Evolutionary conservation across 805 yeast species (phyloP), one percentile per base, ranked within the genome.

Genomic region (Nematodospora valgi): DNA sequence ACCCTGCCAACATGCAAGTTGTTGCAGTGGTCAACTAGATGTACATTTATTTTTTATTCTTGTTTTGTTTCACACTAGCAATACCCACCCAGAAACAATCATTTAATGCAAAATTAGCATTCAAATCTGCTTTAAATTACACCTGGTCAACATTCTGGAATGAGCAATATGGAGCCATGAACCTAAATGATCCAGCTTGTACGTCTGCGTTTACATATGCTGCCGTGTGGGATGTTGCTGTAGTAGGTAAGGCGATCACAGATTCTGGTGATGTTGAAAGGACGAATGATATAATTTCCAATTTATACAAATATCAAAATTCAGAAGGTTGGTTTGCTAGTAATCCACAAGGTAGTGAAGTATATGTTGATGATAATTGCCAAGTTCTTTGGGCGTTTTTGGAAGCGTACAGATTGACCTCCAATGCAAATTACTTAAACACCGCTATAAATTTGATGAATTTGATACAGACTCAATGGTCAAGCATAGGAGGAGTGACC

Each of bases 301-400:
- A 47, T 15, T 32, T 58, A 14, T 16, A 27, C 6, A 26, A 45
- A 13, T 53, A 54, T 37, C 40, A 47, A 28, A 54, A 50, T 38
- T 9, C 38, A 6, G 34, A 38, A 0, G 56, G 50, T 6, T 58
- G 50, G 30, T 58, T 40, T 13, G 49, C 60, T 2, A 34, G 53
- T 2, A 45, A 49, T 2, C 51, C 45, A 6, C 43, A 44, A 12
- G 51, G 50, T 30, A 32, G 37, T 13, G 59, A 56, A 27, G 45
- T 56, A 15, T 58, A 58, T 35, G 50, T 43, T 16, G 63, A 58
- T 37, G 63, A 58, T 37, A 54, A 56, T 37, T 47, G 54, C 1
- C 63, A 58, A 35, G 39, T 52, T 3, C 48, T 47, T 4, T 58
- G 60, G 58, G 52, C 48, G 3, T 47, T 51, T 26, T 25, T 49